Percentiles rank a stretch among this genome's conserved stretches.
Evolutionary conservation across 495 filamentous ascomycete genomes (phyloP).

Genomic region (Aspergillus cristatus): DNA sequence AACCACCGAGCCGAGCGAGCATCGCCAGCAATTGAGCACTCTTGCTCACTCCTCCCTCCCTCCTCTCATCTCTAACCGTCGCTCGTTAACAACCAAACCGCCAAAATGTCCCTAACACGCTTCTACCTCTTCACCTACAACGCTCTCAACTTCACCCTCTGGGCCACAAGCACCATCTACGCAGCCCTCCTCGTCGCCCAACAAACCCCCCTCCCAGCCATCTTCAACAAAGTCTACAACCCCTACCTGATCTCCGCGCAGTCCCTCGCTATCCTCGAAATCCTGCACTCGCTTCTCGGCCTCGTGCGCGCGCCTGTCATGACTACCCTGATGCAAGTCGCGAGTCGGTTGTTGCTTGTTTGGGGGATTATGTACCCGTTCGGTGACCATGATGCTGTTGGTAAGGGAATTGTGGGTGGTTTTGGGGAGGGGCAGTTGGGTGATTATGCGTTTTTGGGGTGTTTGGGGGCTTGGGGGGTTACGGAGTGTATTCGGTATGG

Average conservation of each 20-base stretch:
- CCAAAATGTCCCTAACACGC: constrained; percentile 17
- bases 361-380: constrained; percentile 69
- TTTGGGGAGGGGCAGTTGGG: constrained; percentile 16
- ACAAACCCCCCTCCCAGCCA: constrained; percentile 32
- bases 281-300: constrained; percentile 65
- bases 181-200: constrained; percentile 36
- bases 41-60: too few relatives aligned
- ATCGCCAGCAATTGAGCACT: too few relatives aligned
- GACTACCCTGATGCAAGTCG: constrained; percentile 86
- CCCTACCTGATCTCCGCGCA: constrained; percentile 70
- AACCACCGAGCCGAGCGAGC: too few relatives aligned
- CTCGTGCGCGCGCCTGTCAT: constrained; percentile 74
- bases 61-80: too few relatives aligned
- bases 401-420: constrained; percentile 22
- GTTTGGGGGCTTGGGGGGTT: constrained; percentile 65
- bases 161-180: constrained; percentile 61
- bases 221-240: constrained; percentile 48
- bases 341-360: constrained; percentile 70
- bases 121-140: constrained; percentile 81
- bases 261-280: constrained; percentile 71
- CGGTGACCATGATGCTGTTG: constrained; percentile 31
- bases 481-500: constrained; percentile 86
- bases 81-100: not conserved
- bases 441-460: constrained; percentile 36
- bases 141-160: constrained; percentile 59